A percentile compares a stretch with the other conserved stretches of the same genome.
phyloP scores from a whole-genome alignment of 176 grass and related monocot genomes.

The Pharus latifolius region DNA sequence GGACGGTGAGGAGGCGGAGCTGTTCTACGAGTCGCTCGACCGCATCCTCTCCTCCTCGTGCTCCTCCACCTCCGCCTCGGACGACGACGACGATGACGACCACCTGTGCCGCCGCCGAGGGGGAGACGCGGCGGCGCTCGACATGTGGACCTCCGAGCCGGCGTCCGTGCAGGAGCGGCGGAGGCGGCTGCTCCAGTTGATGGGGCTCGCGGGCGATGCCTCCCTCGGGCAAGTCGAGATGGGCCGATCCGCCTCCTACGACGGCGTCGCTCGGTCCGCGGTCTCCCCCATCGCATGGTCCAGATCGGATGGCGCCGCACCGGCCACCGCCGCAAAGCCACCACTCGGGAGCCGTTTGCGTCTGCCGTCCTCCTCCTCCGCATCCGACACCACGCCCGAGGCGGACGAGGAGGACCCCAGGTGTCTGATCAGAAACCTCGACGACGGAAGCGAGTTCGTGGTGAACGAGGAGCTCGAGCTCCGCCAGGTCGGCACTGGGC shows the following conservation, averaged over 20 bases:
- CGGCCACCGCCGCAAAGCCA: slow-evolving; percentile 21
- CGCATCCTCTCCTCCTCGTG: slow-evolving; percentile 88
- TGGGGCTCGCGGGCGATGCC: slow-evolving; percentile 45
- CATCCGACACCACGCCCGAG: slow-evolving; percentile 36
- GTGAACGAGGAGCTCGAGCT: slow-evolving; percentile 55
- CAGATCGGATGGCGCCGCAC: slow-evolving; percentile 40
- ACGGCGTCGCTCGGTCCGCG: background rate
- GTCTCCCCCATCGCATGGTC: slow-evolving; percentile 21
- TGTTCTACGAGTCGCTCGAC: slow-evolving; percentile 83
- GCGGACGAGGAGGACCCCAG: slow-evolving; percentile 37
- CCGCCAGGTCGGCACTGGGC: slow-evolving; percentile 81
- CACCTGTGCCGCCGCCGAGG: slow-evolving; percentile 22
- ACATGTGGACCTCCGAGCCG: slow-evolving; percentile 77
- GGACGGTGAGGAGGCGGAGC: slow-evolving; percentile 35
- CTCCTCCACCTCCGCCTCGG: slow-evolving; percentile 80
- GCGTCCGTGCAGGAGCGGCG: slow-evolving; percentile 68
- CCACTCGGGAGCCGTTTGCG: slow-evolving; percentile 27
- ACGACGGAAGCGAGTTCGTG: slow-evolving; percentile 70
- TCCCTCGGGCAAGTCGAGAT: slow-evolving; percentile 26
- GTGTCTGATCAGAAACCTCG: slow-evolving; percentile 87
- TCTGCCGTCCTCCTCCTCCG: slow-evolving; percentile 25
- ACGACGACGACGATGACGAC: slow-evolving; percentile 34
- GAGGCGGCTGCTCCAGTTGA: slow-evolving; percentile 45
- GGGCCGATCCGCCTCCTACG: slow-evolving; percentile 22
- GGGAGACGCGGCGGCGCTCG: slow-evolving; percentile 51